Percentiles rank a stretch among this genome's conserved stretches.
Evolutionary conservation across 228 moss, liverwort and hornwort genomes (phyloP).

Genomic region (Sphagnum fallax): DNA sequence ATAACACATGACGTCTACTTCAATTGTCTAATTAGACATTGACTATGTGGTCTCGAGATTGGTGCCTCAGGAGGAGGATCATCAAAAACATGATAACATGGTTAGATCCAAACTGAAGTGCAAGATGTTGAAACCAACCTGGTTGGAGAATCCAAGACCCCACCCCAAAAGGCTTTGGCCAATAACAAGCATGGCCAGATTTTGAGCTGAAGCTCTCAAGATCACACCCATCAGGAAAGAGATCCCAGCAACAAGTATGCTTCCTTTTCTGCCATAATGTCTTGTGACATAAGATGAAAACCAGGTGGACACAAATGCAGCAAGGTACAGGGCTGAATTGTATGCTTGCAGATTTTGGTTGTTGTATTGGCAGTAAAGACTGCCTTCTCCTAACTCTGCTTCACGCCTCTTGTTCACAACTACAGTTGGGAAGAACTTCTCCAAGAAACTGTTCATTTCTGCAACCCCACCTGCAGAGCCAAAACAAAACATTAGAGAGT

Average conservation of each 20-base stretch:
- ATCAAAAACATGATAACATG: too few species aligned
- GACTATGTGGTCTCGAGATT: too few species aligned
- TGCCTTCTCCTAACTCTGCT: not conserved
- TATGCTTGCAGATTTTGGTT: constrained; percentile 22
- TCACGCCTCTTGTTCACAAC: constrained; percentile 7
- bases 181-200: constrained; percentile 18
- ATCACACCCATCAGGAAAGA: constrained; percentile 12
- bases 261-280: constrained; percentile 7
- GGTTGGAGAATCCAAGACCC: constrained; percentile 19
- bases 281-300: constrained; percentile 8
- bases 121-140: not conserved
- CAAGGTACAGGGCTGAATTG: constrained; percentile 26
- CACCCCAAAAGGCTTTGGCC: constrained; percentile 20
- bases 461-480: constrained; percentile 17
- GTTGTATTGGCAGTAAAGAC: constrained; percentile 17
- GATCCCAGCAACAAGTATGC: constrained; percentile 10
- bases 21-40: too few species aligned
- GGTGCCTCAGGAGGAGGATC: too few species aligned
- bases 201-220: constrained; percentile 6
- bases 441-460: constrained; percentile 23
- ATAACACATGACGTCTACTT: too few species aligned
- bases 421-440: constrained; percentile 5
- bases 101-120: not conserved
- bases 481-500: too few species aligned
- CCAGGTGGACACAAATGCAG: constrained; percentile 9